These are phyloP conservation scores for Cladochytrium replicatum DNA, from an alignment of 192 early-diverging fungal genomes.

Conservation along the genomic window DNA sequence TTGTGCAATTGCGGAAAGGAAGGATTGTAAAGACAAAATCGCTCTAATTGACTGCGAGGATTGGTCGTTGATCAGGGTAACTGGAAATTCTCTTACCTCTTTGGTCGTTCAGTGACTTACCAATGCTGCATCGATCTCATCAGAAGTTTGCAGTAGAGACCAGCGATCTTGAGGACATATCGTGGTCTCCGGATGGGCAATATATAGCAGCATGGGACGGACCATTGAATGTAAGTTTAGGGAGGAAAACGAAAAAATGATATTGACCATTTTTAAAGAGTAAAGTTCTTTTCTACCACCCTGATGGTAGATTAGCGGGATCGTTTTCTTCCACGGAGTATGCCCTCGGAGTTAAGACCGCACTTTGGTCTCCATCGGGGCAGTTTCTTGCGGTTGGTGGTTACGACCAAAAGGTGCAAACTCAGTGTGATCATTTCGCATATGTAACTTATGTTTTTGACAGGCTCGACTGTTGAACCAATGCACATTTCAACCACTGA, in stretches of 20 bases:
- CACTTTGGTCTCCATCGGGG: constrained; percentile 61
- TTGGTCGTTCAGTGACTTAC: not conserved
- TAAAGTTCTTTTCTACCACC: constrained; percentile 58
- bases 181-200: constrained; percentile 78
- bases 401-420: constrained; percentile 69
- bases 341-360: constrained; percentile 68
- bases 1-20: constrained; percentile 46
- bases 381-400: constrained; percentile 77
- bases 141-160: constrained; percentile 64
- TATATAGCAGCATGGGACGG: constrained; percentile 71
- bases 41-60: constrained; percentile 55
- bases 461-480: constrained; percentile 61
- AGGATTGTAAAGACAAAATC: constrained; percentile 55
- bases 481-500: constrained; percentile 57
- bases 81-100: not conserved
- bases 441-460: constrained; percentile 1
- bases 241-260: constrained; percentile 13
- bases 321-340: constrained; percentile 41
- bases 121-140: not conserved
- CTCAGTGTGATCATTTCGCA: not conserved
- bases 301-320: constrained; percentile 44
- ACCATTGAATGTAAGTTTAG: constrained; percentile 47
- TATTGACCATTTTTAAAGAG: constrained; percentile 33
- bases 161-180: constrained; percentile 59
- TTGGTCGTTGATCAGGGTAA: constrained; percentile 54